phyloP scores from a whole-genome alignment of 192 early-diverging fungal species.

The Kickxella alabastrina region DNA sequence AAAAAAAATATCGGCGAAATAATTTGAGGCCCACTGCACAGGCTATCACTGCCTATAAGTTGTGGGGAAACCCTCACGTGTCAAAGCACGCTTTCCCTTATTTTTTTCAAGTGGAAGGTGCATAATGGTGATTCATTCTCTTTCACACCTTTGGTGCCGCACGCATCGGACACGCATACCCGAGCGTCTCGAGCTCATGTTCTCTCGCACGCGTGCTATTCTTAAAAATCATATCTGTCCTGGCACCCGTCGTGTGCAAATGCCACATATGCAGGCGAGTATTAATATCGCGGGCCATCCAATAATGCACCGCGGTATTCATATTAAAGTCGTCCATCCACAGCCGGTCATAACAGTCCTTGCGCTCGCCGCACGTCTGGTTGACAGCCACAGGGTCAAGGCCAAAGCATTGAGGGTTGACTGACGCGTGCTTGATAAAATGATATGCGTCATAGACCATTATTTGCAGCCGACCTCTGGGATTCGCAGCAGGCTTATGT shows the following conservation, averaged over 20 bases:
- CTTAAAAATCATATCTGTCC: slow-evolving; percentile 15
- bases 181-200: slow-evolving; percentile 46
- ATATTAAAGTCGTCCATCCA: slow-evolving; percentile 49
- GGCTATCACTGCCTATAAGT: no score
- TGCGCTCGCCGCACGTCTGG: slow-evolving; percentile 37
- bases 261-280: slow-evolving; percentile 45
- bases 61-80: no score
- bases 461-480: slow-evolving; percentile 21
- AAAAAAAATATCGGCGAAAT: no score
- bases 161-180: slow-evolving; percentile 44
- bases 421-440: slow-evolving; percentile 46
- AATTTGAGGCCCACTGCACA: no score
- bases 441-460: slow-evolving; percentile 50
- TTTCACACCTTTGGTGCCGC: no score
- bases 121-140: no score
- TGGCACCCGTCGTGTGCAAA: slow-evolving; percentile 18
- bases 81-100: no score
- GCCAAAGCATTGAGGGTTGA: slow-evolving; percentile 35
- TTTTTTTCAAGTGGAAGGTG: no score
- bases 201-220: slow-evolving; percentile 33
- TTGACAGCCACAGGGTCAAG: slow-evolving; percentile 19
- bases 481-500: not conserved
- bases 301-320: slow-evolving; percentile 40
- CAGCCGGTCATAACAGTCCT: slow-evolving; percentile 40
- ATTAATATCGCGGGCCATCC: slow-evolving; percentile 48